phyloP scores from a whole-genome alignment of 306 rosid genomes.

The Elaeagnus macrophylla region DNA sequence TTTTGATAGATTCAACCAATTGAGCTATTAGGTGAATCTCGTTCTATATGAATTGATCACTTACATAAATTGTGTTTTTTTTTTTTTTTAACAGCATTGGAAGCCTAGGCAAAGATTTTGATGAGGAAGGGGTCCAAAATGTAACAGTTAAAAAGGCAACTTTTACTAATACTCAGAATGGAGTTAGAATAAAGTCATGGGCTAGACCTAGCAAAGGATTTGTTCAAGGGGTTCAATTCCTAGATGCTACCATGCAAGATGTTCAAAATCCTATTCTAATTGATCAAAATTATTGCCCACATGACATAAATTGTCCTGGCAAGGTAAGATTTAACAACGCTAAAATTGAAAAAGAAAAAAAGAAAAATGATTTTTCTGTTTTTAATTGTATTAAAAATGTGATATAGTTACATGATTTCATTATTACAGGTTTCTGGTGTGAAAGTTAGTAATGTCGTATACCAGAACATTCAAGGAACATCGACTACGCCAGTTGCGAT shows the following conservation, averaged over 20 bases:
- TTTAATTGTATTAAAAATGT: not conserved
- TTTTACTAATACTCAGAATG: not conserved
- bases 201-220: not conserved
- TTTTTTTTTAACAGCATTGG: not conserved
- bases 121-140: constrained; percentile 13
- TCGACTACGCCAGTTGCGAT: constrained; percentile 46
- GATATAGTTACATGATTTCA: not conserved
- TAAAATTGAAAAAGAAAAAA: not conserved
- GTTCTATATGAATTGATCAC: too few relatives aligned
- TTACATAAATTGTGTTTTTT: not conserved
- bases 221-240: constrained; percentile 6
- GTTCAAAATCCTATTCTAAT: constrained; percentile 4
- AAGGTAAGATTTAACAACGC: not conserved
- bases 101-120: constrained; percentile 4
- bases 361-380: not conserved
- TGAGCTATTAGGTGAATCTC: too few relatives aligned
- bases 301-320: constrained; percentile 1
- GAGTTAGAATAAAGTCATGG: constrained; percentile 10
- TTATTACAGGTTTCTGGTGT: constrained; percentile 37
- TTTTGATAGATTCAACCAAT: not conserved
- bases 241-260: not conserved
- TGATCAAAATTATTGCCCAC: constrained; percentile 12
- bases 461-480: constrained; percentile 41
- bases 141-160: constrained; percentile 2
- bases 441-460: constrained; percentile 30